phyloP scores from a whole-genome alignment of 768 basidiomycete genomes.

The Pleurotus tuoliensis region DNA sequence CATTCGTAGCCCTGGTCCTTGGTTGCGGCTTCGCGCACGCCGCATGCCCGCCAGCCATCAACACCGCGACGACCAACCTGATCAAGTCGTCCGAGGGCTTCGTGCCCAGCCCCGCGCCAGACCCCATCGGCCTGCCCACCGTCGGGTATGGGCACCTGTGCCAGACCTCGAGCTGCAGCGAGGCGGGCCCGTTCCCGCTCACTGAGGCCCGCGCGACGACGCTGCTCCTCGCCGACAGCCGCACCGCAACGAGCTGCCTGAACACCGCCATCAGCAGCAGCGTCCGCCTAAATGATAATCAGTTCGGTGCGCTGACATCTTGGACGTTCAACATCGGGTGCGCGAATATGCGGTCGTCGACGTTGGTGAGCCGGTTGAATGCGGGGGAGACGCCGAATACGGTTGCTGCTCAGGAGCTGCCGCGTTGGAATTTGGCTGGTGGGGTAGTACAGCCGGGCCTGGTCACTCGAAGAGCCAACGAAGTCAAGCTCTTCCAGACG shows the following conservation, averaged over 20 bases:
- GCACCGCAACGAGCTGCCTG: conserved; percentile 20
- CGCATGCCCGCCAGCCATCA: conserved; percentile 11
- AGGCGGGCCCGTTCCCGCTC: conserved; percentile 23
- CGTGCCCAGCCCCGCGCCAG: conserved; percentile 22
- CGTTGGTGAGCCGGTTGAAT: conserved; percentile 24
- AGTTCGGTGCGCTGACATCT: conserved; percentile 23
- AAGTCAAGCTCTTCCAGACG: conserved; percentile 25
- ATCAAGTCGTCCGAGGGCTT: conserved; percentile 27
- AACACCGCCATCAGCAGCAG: conserved; percentile 20
- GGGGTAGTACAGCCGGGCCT: conserved; percentile 23
- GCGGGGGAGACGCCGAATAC: conserved; percentile 24
- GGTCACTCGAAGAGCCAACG: conserved; percentile 20
- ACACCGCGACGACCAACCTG: conserved; percentile 22
- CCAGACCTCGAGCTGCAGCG: conserved; percentile 17
- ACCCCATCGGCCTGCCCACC: conserved; percentile 27
- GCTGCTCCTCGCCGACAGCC: conserved; percentile 23
- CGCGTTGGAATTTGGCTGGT: conserved; percentile 24
- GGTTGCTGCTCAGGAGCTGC: conserved; percentile 23
- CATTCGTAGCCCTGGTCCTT: background rate
- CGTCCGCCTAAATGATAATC: conserved; percentile 25
- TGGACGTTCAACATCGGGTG: conserved; percentile 27
- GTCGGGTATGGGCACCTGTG: conserved; percentile 28
- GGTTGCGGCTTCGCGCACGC: background rate
- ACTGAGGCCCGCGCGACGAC: conserved; percentile 20
- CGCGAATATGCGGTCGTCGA: conserved; percentile 20